Base-by-base conservation (phyloP, 345 rosid genomes). In the Ailanthus altissimus region DNA sequence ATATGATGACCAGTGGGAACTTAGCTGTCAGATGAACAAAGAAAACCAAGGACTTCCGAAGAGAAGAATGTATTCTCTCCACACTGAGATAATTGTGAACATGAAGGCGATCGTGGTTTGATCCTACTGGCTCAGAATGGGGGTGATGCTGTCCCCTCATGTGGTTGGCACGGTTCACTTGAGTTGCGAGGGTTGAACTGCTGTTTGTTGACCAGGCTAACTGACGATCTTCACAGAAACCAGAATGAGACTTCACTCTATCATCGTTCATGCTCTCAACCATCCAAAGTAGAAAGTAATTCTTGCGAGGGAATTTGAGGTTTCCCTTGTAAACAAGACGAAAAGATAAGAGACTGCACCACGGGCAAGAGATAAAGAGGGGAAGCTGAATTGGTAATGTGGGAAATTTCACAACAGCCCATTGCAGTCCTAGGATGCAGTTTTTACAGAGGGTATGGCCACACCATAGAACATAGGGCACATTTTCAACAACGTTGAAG, bases 231-330 rank as follows among this genome's bases (percentile, higher is more conserved):
- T 81, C 89, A 69, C 80, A 72, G 78, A 77, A 73, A 79, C 81
- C 15, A 58, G 83, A 65, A 67, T 56, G 75, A n/a, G 89, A 81
- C 81, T 81, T 90, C 6, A 74, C 70, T 74, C 93, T 84, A 78
- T 90, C 93, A 9, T 91, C 93, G 40, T 93, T 95, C 90, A 86
- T 84, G 87, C 93, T 88, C 89, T 95, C 98, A 3, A 93, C 93
- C 98, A 95, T 95, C 99, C 98, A 91, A 40, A 91, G 98, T 23
- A 95, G 76, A 80, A 93, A 90, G 81, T 91, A 95, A 79, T 95
- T 93, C 85, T 95, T 95, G 60, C 84, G 78, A 28, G 99, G 99
- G 77, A 93, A 95, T 75, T 83, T 90, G 14, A 95, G 89, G 58
- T 84, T 84, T 75, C 97, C 96, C 76, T 81, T 89, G 71, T 88